These are phyloP conservation scores for Plasmodium chabaudi DNA, from an alignment of 169 alveolate species.

Conservation along the genomic window DNA sequence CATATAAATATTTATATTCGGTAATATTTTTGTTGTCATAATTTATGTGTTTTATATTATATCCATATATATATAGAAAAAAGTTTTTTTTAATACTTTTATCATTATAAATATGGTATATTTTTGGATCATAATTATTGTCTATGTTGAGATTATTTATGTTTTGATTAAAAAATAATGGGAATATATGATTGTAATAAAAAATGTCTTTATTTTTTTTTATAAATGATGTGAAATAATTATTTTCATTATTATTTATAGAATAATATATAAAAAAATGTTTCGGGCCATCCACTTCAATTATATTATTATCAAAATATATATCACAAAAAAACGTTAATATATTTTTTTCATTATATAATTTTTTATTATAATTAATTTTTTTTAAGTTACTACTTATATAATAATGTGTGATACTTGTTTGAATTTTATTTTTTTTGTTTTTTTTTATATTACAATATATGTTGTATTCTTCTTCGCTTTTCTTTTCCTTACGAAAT, in stretches of 20 bases:
- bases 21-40: conserved; percentile 46
- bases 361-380: conserved; percentile 9
- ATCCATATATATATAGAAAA: conserved; percentile 58
- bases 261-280: conserved; percentile 61
- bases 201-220: conserved; percentile 44
- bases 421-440: conserved; percentile 68
- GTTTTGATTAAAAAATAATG: conserved; percentile 53
- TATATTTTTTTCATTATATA: conserved; percentile 69
- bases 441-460: conserved; percentile 59
- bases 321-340: conserved; percentile 74
- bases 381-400: conserved; percentile 68
- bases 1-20: conserved; percentile 40
- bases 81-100: conserved; percentile 64
- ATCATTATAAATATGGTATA: conserved; percentile 52
- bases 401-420: conserved; percentile 75
- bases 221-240: conserved; percentile 27
- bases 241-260: neutral
- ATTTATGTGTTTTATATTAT: conserved; percentile 68
- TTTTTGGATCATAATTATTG: neutral
- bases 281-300: conserved; percentile 76
- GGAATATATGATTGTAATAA: conserved; percentile 38
- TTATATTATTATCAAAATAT: conserved; percentile 65
- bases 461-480: conserved; percentile 24
- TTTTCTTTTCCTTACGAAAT: neutral
- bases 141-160: conserved; percentile 4